phyloP scores from a whole-genome alignment of 148 eudicot genomes.

The Silene conica region DNA sequence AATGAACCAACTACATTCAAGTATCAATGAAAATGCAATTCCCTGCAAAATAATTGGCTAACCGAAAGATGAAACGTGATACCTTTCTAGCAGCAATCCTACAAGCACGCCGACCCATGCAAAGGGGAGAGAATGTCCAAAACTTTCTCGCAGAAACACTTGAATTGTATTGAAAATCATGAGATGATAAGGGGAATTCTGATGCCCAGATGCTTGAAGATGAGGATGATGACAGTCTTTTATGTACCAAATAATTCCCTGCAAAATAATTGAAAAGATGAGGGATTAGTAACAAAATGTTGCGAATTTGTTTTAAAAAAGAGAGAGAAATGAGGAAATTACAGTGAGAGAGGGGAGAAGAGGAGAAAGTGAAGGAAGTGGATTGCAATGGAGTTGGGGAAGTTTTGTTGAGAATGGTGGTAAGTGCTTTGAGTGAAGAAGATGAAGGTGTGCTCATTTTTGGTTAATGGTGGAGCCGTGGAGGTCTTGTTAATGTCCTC shows the following conservation, averaged over 20 bases:
- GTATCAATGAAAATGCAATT: slow-evolving; percentile 1
- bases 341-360: slow-evolving; percentile 20
- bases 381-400: slow-evolving; percentile 18
- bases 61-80: neutral
- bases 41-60: too few relatives aligned
- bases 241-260: slow-evolving; percentile 36
- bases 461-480: neutral
- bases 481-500: too few relatives aligned
- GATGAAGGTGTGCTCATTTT: slow-evolving; percentile 27
- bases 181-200: slow-evolving; percentile 2
- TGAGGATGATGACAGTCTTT: slow-evolving; percentile 35
- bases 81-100: slow-evolving; percentile 95
- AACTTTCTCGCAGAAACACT: slow-evolving; percentile 46
- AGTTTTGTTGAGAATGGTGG: slow-evolving; percentile 34
- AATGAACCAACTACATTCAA: neutral
- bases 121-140: slow-evolving; percentile 63
- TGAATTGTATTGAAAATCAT: slow-evolving; percentile 19
- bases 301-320: neutral
- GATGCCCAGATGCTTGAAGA: slow-evolving; percentile 29
- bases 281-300: neutral
- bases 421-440: slow-evolving; percentile 38
- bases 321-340: neutral
- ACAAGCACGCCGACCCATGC: slow-evolving; percentile 88
- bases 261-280: slow-evolving; percentile 10
- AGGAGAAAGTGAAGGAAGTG: slow-evolving; percentile 5